Base-by-base conservation (phyloP, 345 rosid genomes). In the Rubroshorea leprosula region DNA sequence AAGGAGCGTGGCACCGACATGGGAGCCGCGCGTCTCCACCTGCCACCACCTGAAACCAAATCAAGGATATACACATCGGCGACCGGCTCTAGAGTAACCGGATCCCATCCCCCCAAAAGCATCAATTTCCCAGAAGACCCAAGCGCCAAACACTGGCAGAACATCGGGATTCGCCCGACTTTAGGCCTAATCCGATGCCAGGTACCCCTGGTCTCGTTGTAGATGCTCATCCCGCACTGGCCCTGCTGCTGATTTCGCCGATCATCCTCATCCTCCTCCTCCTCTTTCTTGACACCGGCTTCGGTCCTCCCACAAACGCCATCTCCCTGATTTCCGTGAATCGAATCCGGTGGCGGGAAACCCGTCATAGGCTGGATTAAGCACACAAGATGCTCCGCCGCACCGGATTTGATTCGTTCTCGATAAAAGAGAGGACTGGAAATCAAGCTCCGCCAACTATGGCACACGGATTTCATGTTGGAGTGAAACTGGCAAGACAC, bases 81-180 rank as follows among this genome's bases (percentile, higher is more conserved):
- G 18, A 67, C 69, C 16, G 83, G 81, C 47, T 71, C 76, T 15
- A 75, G 68, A 26, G 83, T 78, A 41, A 5, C 23, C 18, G 81
- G 78, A 58, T 83, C 85, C 89, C 85, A 83, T 5, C 89, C 89
- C 7, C 89, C 89, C 45, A 83, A 55, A 5, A 83, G 63, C 0
- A 80, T 41, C 9, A 76, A 24, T 56, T 78, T 78, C 31, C 70
- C 74, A 0, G 69, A 23, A 14, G 72, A 63, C 14, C 70, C 73
- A 31, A 80, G 19, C 20, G 72, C 76, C 6, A 79, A 64, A 52
- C 82, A 76, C 62, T 80, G 85, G 57, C 83, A 78, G 68, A 83
- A 83, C 69, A 83, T 54, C 5, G 89, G 89, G 4, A 83, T 53
- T 48, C n/a, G 41, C 1, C 58, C 63, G 0, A 58, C 69, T 19